Conservation (phyloP, 2,329 filamentous ascomycete species). For the Monosporascus cannonballus region DNA sequence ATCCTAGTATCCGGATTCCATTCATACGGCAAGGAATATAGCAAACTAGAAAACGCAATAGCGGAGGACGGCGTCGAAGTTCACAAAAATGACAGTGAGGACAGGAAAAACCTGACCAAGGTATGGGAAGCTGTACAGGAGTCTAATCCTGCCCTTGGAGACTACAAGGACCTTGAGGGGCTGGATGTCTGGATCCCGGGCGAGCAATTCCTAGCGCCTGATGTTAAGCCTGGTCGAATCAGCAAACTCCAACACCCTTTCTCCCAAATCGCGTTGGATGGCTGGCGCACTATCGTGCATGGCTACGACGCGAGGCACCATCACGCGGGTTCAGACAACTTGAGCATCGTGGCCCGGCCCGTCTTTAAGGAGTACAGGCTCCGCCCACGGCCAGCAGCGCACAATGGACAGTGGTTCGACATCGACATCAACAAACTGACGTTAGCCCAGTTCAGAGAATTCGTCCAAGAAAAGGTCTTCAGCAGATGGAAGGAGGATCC, state of each 20-base stretch:
- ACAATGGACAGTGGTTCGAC: neutral
- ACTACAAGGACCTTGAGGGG: neutral
- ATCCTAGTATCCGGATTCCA: conserved; percentile 8
- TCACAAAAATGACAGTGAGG: neutral
- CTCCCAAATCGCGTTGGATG: neutral
- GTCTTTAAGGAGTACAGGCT: conserved; percentile 12
- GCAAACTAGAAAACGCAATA: neutral
- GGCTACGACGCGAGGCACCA: neutral
- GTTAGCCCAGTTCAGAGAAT: conserved; percentile 2
- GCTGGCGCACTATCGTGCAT: conserved; percentile 5
- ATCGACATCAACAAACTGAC: conserved; percentile 1
- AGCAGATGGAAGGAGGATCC: too few species aligned
- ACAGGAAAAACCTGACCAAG: conserved; percentile 2
- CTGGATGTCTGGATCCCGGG: conserved; percentile 16
- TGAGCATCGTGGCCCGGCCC: conserved; percentile 14
- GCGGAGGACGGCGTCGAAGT: neutral
- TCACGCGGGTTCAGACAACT: neutral
- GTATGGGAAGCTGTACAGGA: neutral
- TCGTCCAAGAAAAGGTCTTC: conserved; percentile 1
- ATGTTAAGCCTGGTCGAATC: conserved; percentile 2
- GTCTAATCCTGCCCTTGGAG: neutral
- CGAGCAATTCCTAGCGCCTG: conserved; percentile 7
- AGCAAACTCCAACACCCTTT: neutral
- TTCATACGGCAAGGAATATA: neutral
- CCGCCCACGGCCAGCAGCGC: neutral